Conservation (phyloP, 1,284 basidiomycete genomes). For the Rhodotorula mucilaginosa region DNA sequence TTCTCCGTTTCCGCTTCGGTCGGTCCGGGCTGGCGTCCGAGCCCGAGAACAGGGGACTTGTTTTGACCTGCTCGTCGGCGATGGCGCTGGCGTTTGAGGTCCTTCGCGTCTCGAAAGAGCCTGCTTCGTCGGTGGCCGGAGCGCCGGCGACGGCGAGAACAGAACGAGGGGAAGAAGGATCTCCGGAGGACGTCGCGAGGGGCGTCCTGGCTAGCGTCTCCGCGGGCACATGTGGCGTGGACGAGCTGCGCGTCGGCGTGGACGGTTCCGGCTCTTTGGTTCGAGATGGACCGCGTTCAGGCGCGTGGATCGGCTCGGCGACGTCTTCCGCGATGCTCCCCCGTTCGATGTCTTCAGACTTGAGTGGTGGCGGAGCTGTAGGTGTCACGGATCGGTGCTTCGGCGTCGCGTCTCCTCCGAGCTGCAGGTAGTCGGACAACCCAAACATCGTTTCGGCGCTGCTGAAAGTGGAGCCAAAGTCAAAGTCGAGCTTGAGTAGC, state of each 20-base stretch:
- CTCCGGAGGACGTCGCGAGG: no score
- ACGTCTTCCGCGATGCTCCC: background rate
- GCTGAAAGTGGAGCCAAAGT: conserved; percentile 25
- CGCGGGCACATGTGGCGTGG: background rate
- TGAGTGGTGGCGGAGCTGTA: no score
- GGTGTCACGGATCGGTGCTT: background rate
- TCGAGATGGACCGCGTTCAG: background rate
- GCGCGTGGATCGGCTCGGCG: background rate
- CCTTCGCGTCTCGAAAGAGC: background rate
- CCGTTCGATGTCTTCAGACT: no score
- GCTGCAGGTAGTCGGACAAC: conserved; percentile 24
- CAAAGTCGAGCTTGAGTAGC: conserved; percentile 32
- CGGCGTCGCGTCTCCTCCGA: background rate
- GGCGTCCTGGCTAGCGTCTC: no score
- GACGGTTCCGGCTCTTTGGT: background rate
- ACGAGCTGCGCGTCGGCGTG: background rate
- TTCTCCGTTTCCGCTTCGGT: conserved; percentile 15
- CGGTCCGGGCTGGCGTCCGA: conserved; percentile 10
- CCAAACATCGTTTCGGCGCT: conserved; percentile 34
- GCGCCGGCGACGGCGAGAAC: no score
- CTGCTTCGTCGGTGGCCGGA: background rate
- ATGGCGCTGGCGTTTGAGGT: conserved; percentile 2
- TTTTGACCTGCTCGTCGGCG: background rate
- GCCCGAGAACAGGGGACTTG: background rate
- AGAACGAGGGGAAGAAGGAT: no score